Evolutionary conservation across 768 basidiomycete species (phyloP).

Genomic region (Lentinus tigrinus): DNA sequence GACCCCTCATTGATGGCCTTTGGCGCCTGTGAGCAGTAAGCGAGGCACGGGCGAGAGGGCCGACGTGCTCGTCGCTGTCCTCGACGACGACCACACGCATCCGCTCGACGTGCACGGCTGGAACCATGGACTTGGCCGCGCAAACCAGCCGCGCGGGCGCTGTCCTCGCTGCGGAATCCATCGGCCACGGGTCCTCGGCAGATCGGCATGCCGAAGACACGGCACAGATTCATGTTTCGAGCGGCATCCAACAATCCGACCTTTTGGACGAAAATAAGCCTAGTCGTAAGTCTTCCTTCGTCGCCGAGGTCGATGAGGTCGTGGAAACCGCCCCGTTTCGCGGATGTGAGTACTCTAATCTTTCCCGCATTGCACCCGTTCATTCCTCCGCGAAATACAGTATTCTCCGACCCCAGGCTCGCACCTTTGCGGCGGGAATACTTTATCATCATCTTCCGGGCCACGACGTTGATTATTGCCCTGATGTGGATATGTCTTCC

Average conservation of each 20-base stretch:
- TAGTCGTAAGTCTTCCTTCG: slow-evolving; percentile 14
- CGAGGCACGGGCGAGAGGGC: slow-evolving; percentile 1
- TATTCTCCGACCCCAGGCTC: slow-evolving; percentile 27
- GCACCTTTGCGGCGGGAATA: slow-evolving; percentile 26
- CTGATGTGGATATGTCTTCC: slow-evolving; percentile 43
- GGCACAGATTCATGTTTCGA: slow-evolving; percentile 5
- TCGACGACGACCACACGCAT: slow-evolving; percentile 7
- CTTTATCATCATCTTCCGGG: slow-evolving; percentile 32
- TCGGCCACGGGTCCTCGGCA: slow-evolving; percentile 16
- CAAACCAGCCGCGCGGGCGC: slow-evolving; percentile 12
- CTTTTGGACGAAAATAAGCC: slow-evolving; percentile 6
- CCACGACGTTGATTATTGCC: slow-evolving; percentile 31
- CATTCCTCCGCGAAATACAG: not conserved
- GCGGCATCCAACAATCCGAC: slow-evolving; percentile 13
- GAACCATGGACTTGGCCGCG: slow-evolving; percentile 7
- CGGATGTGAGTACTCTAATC: slow-evolving; percentile 4
- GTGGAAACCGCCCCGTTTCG: not conserved
- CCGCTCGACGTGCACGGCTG: not conserved
- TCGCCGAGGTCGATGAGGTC: slow-evolving; percentile 1
- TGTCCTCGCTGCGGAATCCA: slow-evolving; percentile 10
- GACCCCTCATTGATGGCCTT: no score
- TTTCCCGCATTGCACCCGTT: not conserved
- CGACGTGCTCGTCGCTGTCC: slow-evolving; percentile 8
- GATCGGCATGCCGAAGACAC: slow-evolving; percentile 15
- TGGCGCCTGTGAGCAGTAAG: no score